Percentiles rank a stretch among this genome's conserved stretches.
These are phyloP conservation scores for Nephelium lappaceum DNA, from an alignment of 345 rosid genomes.

Conservation along the genomic window DNA sequence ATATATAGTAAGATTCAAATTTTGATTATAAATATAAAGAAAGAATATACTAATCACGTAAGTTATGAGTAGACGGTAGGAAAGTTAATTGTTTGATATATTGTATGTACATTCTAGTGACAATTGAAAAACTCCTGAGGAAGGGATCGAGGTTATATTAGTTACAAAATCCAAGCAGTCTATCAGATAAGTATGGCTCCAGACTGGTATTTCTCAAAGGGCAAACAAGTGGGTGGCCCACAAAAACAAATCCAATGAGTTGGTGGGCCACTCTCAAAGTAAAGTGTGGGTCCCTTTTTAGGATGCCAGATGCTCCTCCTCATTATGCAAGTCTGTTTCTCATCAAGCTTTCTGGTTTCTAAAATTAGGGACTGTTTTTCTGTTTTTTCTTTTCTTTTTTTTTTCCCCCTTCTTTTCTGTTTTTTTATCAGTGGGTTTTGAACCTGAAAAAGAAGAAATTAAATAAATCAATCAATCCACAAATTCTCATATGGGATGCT, in stretches of 20 bases:
- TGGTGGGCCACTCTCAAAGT: slow-evolving; percentile 46
- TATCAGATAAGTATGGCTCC: neutral
- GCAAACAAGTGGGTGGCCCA: slow-evolving; percentile 26
- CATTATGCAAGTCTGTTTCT: slow-evolving; percentile 17
- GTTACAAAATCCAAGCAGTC: neutral
- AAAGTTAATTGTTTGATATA: no score
- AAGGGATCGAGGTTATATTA: neutral
- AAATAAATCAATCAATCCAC: no score
- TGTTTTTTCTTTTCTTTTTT: no score
- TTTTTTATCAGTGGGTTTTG: neutral
- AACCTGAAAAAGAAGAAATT: neutral
- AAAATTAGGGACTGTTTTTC: no score
- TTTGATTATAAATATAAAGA: no score
- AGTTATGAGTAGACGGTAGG: no score
- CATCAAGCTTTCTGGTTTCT: neutral
- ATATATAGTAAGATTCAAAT: no score
- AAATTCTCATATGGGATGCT: neutral
- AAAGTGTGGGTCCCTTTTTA: slow-evolving; percentile 31
- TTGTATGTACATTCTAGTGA: no score
- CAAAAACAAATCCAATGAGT: slow-evolving; percentile 23
- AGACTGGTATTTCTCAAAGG: neutral
- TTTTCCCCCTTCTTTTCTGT: no score
- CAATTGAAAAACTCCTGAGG: no score
- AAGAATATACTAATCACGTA: no score
- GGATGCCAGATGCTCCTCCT: slow-evolving; percentile 29